Evolutionary conservation across 169 alveolate genomes (phyloP).

Genomic region (Eimeria brunetti): DNA sequence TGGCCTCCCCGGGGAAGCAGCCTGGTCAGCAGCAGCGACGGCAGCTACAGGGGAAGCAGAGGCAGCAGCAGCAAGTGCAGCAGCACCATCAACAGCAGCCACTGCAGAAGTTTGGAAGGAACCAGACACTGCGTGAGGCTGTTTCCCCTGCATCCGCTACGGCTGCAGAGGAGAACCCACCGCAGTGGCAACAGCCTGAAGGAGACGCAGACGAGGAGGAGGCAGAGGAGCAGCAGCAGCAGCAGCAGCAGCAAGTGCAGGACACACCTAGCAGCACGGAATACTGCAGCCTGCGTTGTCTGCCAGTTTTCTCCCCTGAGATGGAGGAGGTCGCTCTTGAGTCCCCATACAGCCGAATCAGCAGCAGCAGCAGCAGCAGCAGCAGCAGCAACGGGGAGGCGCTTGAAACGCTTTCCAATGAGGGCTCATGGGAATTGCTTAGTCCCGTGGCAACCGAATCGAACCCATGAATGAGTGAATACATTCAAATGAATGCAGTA

Average conservation of each 20-base stretch:
- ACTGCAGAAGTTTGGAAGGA: not conserved
- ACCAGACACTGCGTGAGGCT: not conserved
- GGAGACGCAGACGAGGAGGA: not conserved
- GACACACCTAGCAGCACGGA: not conserved
- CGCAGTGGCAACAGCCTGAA: not conserved
- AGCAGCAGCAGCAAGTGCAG: conserved; percentile 20
- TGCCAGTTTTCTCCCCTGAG: conserved; percentile 21
- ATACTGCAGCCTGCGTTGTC: conserved; percentile 30
- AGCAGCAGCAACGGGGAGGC: not conserved
- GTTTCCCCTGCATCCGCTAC: not conserved
- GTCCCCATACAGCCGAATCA: not conserved
- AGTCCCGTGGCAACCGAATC: conserved; percentile 28
- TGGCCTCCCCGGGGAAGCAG: not conserved
- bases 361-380: not conserved
- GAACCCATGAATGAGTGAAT: conserved; percentile 9
- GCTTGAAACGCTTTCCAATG: not conserved
- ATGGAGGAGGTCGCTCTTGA: not conserved
- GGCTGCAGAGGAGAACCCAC: not conserved
- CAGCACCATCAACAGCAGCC: conserved; percentile 15
- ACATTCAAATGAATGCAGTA: not conserved
- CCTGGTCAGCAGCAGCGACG: conserved; percentile 4
- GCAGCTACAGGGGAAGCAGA: not conserved
- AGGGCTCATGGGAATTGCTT: conserved; percentile 15
- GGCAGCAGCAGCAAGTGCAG: conserved; percentile 9
- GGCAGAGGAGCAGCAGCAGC: not conserved